These are phyloP conservation scores for Ustilaginoidea virens DNA, from an alignment of 2,329 filamentous ascomycete genomes.

Conservation along the genomic window DNA sequence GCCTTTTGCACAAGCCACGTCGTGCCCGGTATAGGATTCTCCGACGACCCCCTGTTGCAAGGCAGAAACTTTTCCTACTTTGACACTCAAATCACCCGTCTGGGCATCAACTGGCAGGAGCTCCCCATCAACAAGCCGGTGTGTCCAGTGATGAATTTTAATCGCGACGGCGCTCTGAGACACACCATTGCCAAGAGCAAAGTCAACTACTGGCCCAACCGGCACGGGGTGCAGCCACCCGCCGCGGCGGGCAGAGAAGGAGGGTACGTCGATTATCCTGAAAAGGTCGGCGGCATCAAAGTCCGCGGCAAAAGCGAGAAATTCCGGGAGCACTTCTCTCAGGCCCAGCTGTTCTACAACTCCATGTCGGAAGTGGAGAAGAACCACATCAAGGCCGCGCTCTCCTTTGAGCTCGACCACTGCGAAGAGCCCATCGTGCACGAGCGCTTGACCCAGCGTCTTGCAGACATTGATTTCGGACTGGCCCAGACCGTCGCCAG, in stretches of 20 bases:
- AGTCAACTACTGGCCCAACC: slow-evolving; percentile 6
- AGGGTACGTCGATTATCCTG: slow-evolving; percentile 49
- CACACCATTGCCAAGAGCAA: slow-evolving; percentile 5
- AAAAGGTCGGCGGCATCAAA: slow-evolving; percentile 56
- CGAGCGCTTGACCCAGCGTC: slow-evolving; percentile 48
- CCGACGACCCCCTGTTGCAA: slow-evolving; percentile 59
- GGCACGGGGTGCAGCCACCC: slow-evolving; percentile 47
- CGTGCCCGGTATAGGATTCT: slow-evolving; percentile 64
- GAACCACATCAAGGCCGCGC: slow-evolving; percentile 53
- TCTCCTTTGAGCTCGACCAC: slow-evolving; percentile 66
- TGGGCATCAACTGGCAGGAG: slow-evolving; percentile 63
- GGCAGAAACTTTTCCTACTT: slow-evolving; percentile 56
- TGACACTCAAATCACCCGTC: slow-evolving; percentile 37
- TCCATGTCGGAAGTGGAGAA: slow-evolving; percentile 54
- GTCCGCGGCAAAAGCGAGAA: slow-evolving; percentile 52
- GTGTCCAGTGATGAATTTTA: slow-evolving; percentile 60
- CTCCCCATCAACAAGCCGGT: slow-evolving; percentile 63
- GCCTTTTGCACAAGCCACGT: slow-evolving; percentile 72
- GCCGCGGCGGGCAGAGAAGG: slow-evolving; percentile 45
- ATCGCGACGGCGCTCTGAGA: slow-evolving; percentile 38
- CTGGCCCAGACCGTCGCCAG: slow-evolving; percentile 56
- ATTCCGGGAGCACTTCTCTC: slow-evolving; percentile 63
- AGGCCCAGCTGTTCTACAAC: slow-evolving; percentile 75
- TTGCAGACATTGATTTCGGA: slow-evolving; percentile 56
- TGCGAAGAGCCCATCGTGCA: slow-evolving; percentile 70